Evolutionary conservation across 2,329 filamentous ascomycete genomes (phyloP).

Genomic region (Aspergillus sp.): DNA sequence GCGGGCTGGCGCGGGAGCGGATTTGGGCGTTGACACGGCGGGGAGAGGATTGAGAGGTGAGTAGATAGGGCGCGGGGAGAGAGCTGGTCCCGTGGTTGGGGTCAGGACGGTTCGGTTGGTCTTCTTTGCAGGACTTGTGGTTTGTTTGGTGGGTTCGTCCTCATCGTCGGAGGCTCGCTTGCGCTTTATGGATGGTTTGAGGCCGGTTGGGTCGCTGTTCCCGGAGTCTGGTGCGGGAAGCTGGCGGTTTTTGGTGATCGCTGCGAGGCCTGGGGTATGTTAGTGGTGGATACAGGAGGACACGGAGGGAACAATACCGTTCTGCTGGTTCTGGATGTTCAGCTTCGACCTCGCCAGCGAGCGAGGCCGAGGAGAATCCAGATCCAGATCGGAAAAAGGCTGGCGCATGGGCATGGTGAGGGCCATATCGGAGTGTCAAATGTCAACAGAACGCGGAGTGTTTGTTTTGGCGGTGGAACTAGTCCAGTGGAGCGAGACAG

Average conservation of each 20-base stretch:
- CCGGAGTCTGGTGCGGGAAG: conserved; percentile 40
- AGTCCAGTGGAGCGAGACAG: no score
- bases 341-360: conserved; percentile 21
- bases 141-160: conserved; percentile 22
- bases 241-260: conserved; percentile 10
- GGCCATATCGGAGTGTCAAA: no score
- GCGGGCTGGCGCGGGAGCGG: conserved; percentile 49
- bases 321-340: conserved; percentile 25
- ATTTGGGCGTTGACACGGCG: conserved; percentile 33
- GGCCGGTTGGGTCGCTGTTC: conserved; percentile 50
- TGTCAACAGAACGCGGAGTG: conserved; percentile 14
- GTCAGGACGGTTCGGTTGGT: conserved; percentile 31
- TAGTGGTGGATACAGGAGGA: conserved; percentile 2
- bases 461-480: no score
- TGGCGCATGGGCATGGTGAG: conserved; percentile 27
- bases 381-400: conserved; percentile 27
- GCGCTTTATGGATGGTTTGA: conserved; percentile 41
- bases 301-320: conserved; percentile 14
- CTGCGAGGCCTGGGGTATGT: conserved; percentile 8
- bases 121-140: conserved; percentile 46
- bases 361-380: conserved; percentile 22
- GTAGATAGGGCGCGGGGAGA: conserved; percentile 14
- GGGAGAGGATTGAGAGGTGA: conserved; percentile 15
- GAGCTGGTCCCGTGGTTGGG: conserved; percentile 13
- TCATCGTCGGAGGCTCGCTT: conserved; percentile 27